phyloP scores from a whole-genome alignment of 306 rosid species.

The Quercus agrifolia region DNA sequence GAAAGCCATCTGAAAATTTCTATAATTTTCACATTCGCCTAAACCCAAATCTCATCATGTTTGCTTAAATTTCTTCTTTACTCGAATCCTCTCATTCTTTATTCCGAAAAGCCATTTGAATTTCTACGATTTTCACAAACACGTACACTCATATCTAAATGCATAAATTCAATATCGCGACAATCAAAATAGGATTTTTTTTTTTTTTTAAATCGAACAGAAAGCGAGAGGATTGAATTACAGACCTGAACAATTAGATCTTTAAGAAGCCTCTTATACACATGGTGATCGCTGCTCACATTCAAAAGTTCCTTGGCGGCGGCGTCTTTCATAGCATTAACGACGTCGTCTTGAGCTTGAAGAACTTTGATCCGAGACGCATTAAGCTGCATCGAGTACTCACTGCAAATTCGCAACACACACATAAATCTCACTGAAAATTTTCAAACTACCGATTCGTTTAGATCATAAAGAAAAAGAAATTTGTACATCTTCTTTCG shows the following conservation, averaged over 20 bases:
- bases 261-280: constrained; percentile 58
- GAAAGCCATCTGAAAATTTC: no score
- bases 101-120: not conserved
- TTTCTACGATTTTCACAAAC: constrained; percentile 11
- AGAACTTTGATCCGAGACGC: constrained; percentile 91
- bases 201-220: not conserved
- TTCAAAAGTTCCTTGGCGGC: constrained; percentile 74
- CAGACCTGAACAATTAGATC: constrained; percentile 88
- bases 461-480: not conserved
- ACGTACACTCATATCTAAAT: no score
- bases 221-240: not conserved
- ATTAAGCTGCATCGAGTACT: constrained; percentile 94
- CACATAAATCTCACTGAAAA: not conserved
- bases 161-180: no score
- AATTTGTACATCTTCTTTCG: constrained; percentile 77
- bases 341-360: constrained; percentile 93
- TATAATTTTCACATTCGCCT: no score
- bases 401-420: constrained; percentile 51
- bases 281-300: constrained; percentile 60
- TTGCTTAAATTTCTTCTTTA: no score
- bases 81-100: no score
- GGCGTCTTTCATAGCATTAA: constrained; percentile 78
- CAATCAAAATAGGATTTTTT: no score
- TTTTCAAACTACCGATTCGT: not conserved
- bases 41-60: no score